Evolutionary conservation across 2,329 filamentous ascomycete species (phyloP).

Genomic region (Colletotrichum sp.): DNA sequence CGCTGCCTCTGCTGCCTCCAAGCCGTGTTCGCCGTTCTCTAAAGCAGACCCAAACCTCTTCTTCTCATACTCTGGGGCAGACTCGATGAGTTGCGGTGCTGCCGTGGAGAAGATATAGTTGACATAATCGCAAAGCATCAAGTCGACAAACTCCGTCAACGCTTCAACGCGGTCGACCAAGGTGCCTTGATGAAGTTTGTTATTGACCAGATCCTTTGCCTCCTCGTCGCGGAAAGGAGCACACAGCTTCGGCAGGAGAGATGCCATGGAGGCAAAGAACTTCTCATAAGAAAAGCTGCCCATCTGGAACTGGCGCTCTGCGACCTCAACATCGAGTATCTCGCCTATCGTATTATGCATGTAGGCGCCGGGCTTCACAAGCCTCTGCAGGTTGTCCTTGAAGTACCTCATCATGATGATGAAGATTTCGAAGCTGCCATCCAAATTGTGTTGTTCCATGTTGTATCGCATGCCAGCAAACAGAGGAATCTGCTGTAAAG

Average conservation of each 20-base stretch:
- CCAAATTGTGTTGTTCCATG: conserved; percentile 69
- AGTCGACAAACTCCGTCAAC: conserved; percentile 76
- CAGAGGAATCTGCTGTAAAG: conserved; percentile 51
- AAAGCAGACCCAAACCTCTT: conserved; percentile 72
- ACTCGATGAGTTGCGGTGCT: conserved; percentile 73
- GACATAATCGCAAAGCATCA: conserved; percentile 80
- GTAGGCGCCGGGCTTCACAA: conserved; percentile 73
- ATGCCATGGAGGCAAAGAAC: conserved; percentile 79
- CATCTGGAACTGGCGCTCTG: conserved; percentile 70
- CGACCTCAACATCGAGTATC: conserved; percentile 74
- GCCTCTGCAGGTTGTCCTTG: conserved; percentile 72
- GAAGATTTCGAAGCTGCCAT: conserved; percentile 71
- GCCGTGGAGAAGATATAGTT: conserved; percentile 80
- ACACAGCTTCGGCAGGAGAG: conserved; percentile 78
- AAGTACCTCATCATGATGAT: conserved; percentile 74
- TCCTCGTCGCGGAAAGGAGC: conserved; percentile 81
- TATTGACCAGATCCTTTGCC: conserved; percentile 71
- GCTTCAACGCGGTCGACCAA: conserved; percentile 80
- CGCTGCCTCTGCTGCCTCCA: conserved; percentile 66
- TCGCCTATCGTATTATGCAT: conserved; percentile 79
- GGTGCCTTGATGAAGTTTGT: conserved; percentile 63
- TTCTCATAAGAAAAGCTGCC: conserved; percentile 82
- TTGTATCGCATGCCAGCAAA: conserved; percentile 65
- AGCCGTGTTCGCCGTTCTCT: conserved; percentile 56
- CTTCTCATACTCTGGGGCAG: conserved; percentile 76